Evolutionary conservation across 345 rosid species (phyloP), one percentile per base, ranked within the genome.

Genomic region (Pistacia atlantica): DNA sequence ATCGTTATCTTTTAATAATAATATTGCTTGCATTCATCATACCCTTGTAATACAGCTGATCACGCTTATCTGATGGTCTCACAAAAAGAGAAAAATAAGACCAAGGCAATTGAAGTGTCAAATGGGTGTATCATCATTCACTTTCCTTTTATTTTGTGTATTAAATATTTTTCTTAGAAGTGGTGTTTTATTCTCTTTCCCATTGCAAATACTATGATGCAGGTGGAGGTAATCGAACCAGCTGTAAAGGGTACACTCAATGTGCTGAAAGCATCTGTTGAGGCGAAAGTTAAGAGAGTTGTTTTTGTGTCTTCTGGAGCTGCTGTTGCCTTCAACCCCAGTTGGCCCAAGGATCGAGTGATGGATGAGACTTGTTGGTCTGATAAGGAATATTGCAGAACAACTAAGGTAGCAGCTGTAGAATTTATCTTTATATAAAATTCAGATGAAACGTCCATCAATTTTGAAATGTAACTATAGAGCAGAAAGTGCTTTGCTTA

Each of bases 331-430:
- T 37, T 86, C 84, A 91, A 87, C 74, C 97, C 97, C 62, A 5
- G 11, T 11, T 91, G 86, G 90, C 89, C 97, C 8, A 77, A 80
- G 71, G 78, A 75, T 83, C 79, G 76, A 77, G 76, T 81, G 25
- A 79, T 70, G 82, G 89, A 88, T 72, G 97, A 93, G 83, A 49
- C 74, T 3, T 86, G 89, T 78, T 91, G 93, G 95, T 92, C 97
- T 49, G 86, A 87, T 68, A 75, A 73, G 77, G 93, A 91, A 14
- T 87, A 77, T 76, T 88, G 89, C 80, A 79, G 64, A 61, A 64
- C 81, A 59, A 84, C 82, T 11, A 78, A 88, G 84, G 92, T 90
- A 65, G 42, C 28, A 25, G 49, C 61, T 42, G 4, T 5, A 8
- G 4, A 12, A 33, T 12, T 63, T 17, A 4, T 1, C 64, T 28